Evolutionary conservation across 1,284 basidiomycete species (phyloP).

Genomic region (Chondrostereum purpureum): DNA sequence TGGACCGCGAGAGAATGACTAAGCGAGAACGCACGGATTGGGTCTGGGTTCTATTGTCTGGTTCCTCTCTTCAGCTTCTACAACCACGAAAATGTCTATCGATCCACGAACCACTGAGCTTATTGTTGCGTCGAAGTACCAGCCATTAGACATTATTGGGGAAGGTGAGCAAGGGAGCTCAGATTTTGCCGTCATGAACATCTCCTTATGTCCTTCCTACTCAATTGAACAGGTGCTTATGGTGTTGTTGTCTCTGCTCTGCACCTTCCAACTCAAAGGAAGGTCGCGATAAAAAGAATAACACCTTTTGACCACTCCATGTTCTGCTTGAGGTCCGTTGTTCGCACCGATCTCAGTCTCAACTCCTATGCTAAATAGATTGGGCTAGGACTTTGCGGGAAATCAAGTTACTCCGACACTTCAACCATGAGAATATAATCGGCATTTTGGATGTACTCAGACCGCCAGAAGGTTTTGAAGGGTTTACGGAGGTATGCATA

Average conservation of each 20-base stretch:
- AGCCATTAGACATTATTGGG: slow-evolving; percentile 74
- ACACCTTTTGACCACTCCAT: slow-evolving; percentile 85
- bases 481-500: slow-evolving; percentile 58
- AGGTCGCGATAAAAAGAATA: slow-evolving; percentile 77
- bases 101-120: slow-evolving; percentile 19
- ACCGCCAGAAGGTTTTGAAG: slow-evolving; percentile 45
- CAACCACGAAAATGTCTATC: neutral
- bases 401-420: slow-evolving; percentile 80
- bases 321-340: slow-evolving; percentile 57
- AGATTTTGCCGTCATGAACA: too few species aligned
- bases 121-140: slow-evolving; percentile 58
- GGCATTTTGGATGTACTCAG: slow-evolving; percentile 77
- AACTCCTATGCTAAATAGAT: neutral
- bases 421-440: slow-evolving; percentile 75
- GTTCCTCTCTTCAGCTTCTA: neutral
- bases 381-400: slow-evolving; percentile 70
- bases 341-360: neutral
- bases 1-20: neutral
- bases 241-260: slow-evolving; percentile 58
- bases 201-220: neutral
- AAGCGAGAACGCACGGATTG: neutral
- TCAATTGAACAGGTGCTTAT: slow-evolving; percentile 60
- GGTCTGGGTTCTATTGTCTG: neutral
- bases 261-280: slow-evolving; percentile 44
- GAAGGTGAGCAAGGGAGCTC: slow-evolving; percentile 46